Evolutionary conservation across 2,329 filamentous ascomycete genomes (phyloP).

Genomic region (Sporothrix variecibatus): DNA sequence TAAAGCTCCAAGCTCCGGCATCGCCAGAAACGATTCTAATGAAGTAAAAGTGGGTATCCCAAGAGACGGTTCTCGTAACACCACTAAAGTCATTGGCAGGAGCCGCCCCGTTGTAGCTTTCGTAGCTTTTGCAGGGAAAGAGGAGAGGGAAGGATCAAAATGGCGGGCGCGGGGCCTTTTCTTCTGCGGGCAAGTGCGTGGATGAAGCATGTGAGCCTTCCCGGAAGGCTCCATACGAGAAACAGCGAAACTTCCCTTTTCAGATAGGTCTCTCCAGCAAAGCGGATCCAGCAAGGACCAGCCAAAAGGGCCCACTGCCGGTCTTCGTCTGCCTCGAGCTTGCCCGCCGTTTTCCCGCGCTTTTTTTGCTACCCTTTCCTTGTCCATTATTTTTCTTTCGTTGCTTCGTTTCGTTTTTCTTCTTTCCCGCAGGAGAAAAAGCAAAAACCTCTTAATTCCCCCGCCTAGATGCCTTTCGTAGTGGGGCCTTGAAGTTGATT

Average conservation of each 20-base stretch:
- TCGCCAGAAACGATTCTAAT: not conserved
- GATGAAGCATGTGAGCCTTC: slow-evolving; percentile 7
- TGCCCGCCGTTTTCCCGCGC: not conserved
- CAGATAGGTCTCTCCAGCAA: slow-evolving; percentile 4
- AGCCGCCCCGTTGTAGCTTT: not conserved
- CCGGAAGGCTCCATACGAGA: slow-evolving; percentile 12
- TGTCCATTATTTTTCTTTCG: not conserved
- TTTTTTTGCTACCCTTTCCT: slow-evolving; percentile 5
- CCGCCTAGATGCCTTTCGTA: not conserved
- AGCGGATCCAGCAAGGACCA: not conserved
- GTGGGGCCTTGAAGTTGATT: not conserved
- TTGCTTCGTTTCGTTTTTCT: not conserved
- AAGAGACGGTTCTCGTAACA: not conserved
- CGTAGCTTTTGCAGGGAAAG: not conserved
- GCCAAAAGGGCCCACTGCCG: not conserved
- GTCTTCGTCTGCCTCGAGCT: slow-evolving; percentile 7
- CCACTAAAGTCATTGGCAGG: not conserved
- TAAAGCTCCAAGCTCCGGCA: slow-evolving; percentile 18
- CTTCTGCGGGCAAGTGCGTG: not conserved
- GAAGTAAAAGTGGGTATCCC: not conserved
- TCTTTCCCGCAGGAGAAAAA: not conserved
- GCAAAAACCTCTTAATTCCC: not conserved
- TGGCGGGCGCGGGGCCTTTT: not conserved
- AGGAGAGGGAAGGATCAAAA: not conserved
- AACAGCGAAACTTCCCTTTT: slow-evolving; percentile 13